Conservation (phyloP, 352 stramenopile species). For the Phytopythium boreale region DNA sequence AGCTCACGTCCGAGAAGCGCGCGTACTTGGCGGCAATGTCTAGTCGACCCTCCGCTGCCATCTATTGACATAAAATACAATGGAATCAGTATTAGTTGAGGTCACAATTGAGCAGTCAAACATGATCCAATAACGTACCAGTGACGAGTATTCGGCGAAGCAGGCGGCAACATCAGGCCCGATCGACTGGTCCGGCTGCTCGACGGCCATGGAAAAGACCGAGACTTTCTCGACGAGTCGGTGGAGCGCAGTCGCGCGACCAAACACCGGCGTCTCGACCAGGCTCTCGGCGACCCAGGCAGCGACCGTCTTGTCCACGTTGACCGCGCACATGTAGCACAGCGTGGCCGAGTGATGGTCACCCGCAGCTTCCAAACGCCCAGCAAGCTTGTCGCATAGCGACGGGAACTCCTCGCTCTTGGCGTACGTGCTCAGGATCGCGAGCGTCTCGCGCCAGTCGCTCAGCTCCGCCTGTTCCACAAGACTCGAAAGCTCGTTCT, state of each 20-base stretch:
- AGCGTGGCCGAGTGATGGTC: constrained; percentile 92
- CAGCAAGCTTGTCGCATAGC: constrained; percentile 94
- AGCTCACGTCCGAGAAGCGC: constrained; percentile 72
- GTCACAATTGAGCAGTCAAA: not conserved
- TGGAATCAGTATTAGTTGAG: not conserved
- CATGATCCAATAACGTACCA: constrained; percentile 36
- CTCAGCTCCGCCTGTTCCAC: constrained; percentile 88
- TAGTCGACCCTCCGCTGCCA: constrained; percentile 92
- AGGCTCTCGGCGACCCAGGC: constrained; percentile 91
- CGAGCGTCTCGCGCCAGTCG: constrained; percentile 97
- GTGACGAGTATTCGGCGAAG: constrained; percentile 91
- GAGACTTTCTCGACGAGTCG: constrained; percentile 97
- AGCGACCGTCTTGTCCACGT: constrained; percentile 83
- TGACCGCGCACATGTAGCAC: constrained; percentile 97
- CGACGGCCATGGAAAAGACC: constrained; percentile 90
- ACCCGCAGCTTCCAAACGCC: constrained; percentile 87
- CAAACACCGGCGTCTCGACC: constrained; percentile 59
- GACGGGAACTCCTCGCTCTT: constrained; percentile 96
- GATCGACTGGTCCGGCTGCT: constrained; percentile 83
- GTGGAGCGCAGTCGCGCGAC: constrained; percentile 87
- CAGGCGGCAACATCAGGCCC: constrained; percentile 83
- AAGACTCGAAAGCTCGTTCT: constrained; percentile 86
- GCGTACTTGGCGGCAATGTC: constrained; percentile 93
- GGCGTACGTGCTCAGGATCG: constrained; percentile 97
- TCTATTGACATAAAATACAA: constrained; percentile 32